These are phyloP conservation scores for Diutina neorugosa DNA, from an alignment of 1,139 yeast genomes.

Conservation along the genomic window DNA sequence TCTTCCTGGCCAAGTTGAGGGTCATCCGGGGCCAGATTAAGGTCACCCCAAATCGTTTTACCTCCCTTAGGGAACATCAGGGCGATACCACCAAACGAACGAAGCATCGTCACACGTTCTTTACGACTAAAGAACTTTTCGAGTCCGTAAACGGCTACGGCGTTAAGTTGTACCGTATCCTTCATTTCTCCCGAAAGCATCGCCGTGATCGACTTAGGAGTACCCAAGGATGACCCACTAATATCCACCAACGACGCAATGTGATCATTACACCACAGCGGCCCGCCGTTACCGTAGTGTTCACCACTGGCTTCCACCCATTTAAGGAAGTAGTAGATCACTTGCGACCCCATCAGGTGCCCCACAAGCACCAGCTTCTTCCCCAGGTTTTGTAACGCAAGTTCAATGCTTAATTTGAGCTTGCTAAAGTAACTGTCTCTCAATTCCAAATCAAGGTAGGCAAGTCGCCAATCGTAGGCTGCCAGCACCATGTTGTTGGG, in stretches of 20 bases:
- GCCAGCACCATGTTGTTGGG: constrained; percentile 87
- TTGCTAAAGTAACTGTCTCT: constrained; percentile 79
- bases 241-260: constrained; percentile 75
- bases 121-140: constrained; percentile 86
- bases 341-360: constrained; percentile 95
- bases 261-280: constrained; percentile 74
- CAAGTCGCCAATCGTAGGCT: constrained; percentile 90
- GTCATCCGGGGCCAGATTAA: constrained; percentile 51
- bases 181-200: constrained; percentile 93
- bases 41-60: constrained; percentile 73
- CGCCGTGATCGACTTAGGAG: constrained; percentile 90
- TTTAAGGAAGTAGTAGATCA: constrained; percentile 75
- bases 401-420: constrained; percentile 62
- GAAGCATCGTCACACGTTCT: constrained; percentile 76
- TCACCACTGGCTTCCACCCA: constrained; percentile 91
- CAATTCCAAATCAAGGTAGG: constrained; percentile 75
- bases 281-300: constrained; percentile 79
- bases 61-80: constrained; percentile 98
- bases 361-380: constrained; percentile 73
- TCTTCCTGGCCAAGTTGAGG: constrained; percentile 18
- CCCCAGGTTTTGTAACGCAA: constrained; percentile 30
- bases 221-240: constrained; percentile 80
- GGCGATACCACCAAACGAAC: constrained; percentile 88
- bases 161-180: constrained; percentile 89
- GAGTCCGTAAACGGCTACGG: constrained; percentile 85